phyloP scores from a whole-genome alignment of 2,329 filamentous ascomycete species.

The Moelleriella libera region DNA sequence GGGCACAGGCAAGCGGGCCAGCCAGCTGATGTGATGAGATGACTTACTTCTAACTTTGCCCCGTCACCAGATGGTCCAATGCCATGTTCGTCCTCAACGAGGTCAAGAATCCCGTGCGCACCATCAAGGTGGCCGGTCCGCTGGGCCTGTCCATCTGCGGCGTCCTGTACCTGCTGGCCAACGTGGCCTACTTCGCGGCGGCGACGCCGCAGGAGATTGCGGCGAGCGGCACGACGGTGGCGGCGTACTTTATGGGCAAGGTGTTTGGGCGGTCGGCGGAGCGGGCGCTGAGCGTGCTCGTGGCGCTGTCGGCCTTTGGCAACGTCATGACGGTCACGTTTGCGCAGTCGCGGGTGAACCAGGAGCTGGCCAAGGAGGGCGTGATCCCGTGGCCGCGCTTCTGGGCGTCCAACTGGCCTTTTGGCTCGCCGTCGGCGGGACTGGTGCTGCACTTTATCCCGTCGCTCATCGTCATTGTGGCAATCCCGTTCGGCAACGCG shows the following conservation, averaged over 20 bases:
- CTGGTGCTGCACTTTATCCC: neutral
- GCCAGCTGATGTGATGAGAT: neutral
- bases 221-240: slow-evolving; percentile 44
- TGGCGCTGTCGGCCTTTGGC: slow-evolving; percentile 46
- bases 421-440: slow-evolving; percentile 45
- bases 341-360: slow-evolving; percentile 42
- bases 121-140: slow-evolving; percentile 40
- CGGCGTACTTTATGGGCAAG: slow-evolving; percentile 45
- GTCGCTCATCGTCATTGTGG: slow-evolving; percentile 44
- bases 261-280: slow-evolving; percentile 43
- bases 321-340: slow-evolving; percentile 49
- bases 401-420: slow-evolving; percentile 56
- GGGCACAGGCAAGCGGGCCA: neutral
- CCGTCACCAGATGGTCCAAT: slow-evolving; percentile 34
- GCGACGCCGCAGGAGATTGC: slow-evolving; percentile 44
- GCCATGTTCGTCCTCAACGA: slow-evolving; percentile 48
- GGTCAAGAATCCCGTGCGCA: slow-evolving; percentile 38
- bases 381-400: slow-evolving; percentile 50
- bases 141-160: slow-evolving; percentile 44
- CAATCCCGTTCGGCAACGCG: slow-evolving; percentile 51
- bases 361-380: slow-evolving; percentile 57
- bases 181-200: slow-evolving; percentile 51
- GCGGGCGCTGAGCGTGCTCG: slow-evolving; percentile 36
- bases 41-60: too few relatives aligned
- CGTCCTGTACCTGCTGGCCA: slow-evolving; percentile 47